phyloP scores from a whole-genome alignment of 2,329 filamentous ascomycete species.

The Leptographium wingfieldii region DNA sequence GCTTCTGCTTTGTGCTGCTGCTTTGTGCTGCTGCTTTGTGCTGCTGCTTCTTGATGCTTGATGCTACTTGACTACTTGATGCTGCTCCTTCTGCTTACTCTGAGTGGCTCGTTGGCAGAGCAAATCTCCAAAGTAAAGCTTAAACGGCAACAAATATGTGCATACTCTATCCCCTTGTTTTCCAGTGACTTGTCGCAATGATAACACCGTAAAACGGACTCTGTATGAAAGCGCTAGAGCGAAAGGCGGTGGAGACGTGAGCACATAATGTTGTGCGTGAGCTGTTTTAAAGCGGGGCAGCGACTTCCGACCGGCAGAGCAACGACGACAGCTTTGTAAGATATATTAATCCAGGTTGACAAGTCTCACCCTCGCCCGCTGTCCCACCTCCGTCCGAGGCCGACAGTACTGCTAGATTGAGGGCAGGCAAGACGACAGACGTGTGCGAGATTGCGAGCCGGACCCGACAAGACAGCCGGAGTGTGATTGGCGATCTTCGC shows the following conservation, averaged over 20 bases:
- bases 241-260: not conserved
- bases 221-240: not conserved
- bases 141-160: not conserved
- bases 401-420: not conserved
- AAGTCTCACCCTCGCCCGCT: not conserved
- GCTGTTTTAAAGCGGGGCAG: constrained; percentile 1
- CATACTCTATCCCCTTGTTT: not conserved
- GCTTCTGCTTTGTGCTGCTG: not conserved
- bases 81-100: not conserved
- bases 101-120: not conserved
- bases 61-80: not conserved
- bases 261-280: not conserved
- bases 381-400: not conserved
- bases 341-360: not conserved
- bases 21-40: not conserved
- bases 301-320: not conserved
- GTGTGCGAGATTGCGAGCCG: not conserved
- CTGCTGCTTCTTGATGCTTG: too few species aligned
- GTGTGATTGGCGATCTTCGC: too few species aligned
- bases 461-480: not conserved
- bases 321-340: not conserved
- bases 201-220: too few species aligned
- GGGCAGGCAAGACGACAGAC: not conserved
- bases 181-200: not conserved
- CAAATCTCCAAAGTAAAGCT: not conserved